A percentile compares a stretch with the other conserved stretches of the same genome.
These are phyloP conservation scores for Solanum gandarillasii DNA, from an alignment of 257 asterid genomes.

Conservation along the genomic window DNA sequence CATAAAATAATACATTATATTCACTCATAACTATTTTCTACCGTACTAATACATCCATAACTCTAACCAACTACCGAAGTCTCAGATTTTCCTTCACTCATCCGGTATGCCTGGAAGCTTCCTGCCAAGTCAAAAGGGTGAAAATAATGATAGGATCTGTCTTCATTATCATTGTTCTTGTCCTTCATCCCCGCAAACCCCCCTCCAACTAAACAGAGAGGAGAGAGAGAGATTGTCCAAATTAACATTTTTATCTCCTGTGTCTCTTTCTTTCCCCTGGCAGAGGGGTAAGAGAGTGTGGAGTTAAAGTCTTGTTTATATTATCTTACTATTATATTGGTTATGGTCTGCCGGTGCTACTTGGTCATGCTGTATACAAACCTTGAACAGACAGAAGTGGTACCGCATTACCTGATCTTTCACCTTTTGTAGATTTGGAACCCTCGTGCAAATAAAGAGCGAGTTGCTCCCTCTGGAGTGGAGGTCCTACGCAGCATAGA, in stretches of 20 bases:
- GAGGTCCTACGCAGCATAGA: slow-evolving; percentile 80
- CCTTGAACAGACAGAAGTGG: neutral
- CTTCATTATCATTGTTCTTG: neutral
- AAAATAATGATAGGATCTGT: neutral
- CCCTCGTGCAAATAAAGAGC: slow-evolving; percentile 68
- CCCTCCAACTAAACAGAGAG: neutral
- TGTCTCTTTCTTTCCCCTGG: neutral
- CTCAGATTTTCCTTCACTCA: neutral
- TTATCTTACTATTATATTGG: neutral
- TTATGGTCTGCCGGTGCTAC: neutral
- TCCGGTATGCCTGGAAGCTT: neutral
- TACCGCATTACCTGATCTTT: neutral
- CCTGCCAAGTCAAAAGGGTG: neutral
- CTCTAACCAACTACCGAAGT: neutral
- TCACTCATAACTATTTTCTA: neutral
- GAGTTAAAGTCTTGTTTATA: neutral
- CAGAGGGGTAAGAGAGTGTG: neutral
- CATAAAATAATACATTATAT: neutral
- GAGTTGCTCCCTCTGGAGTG: slow-evolving; percentile 81
- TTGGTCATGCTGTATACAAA: neutral
- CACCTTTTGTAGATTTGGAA: slow-evolving; percentile 55
- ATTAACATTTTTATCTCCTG: neutral
- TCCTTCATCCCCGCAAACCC: neutral
- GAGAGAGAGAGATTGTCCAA: neutral
- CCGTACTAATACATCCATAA: neutral